A percentile compares a stretch with the other conserved stretches of the same genome.
phyloP scores from a whole-genome alignment of 306 rosid genomes.

The Bauhinia variegata region DNA sequence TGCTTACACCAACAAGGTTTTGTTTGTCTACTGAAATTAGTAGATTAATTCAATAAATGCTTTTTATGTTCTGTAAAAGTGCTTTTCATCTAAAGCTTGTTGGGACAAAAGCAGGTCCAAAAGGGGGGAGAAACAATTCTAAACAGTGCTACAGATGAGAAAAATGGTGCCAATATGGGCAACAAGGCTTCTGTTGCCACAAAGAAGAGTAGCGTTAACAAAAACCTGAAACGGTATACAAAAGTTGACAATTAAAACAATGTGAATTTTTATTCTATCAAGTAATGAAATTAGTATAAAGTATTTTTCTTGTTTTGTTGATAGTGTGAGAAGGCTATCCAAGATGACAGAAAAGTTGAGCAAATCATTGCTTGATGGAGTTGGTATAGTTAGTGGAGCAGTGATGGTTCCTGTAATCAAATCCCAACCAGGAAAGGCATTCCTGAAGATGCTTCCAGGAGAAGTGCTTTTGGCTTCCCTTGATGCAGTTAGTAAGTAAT shows the following conservation, averaged over 20 bases:
- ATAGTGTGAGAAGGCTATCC: slow-evolving; percentile 53
- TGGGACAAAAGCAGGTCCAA: slow-evolving; percentile 58
- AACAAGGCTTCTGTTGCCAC: slow-evolving; percentile 4
- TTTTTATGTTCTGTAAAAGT: too few species aligned
- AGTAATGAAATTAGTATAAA: too few species aligned
- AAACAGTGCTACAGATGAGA: slow-evolving; percentile 39
- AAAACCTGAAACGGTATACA: slow-evolving; percentile 73
- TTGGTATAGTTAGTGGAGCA: slow-evolving; percentile 34
- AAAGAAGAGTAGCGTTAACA: slow-evolving; percentile 54
- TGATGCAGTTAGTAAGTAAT: slow-evolving; percentile 88
- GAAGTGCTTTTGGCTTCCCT: slow-evolving; percentile 87
- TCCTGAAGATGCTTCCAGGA: slow-evolving; percentile 84
- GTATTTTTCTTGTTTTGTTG: neutral
- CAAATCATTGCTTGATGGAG: slow-evolving; percentile 58
- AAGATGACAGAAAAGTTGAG: slow-evolving; percentile 59
- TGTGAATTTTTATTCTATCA: too few species aligned
- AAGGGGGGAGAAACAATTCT: slow-evolving; percentile 89
- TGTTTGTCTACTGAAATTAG: neutral
- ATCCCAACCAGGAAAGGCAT: slow-evolving; percentile 78
- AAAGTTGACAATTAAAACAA: neutral
- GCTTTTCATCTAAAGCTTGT: neutral
- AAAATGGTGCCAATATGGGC: slow-evolving; percentile 36
- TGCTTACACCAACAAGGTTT: slow-evolving; percentile 88
- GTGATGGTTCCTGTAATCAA: slow-evolving; percentile 72
- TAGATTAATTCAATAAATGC: too few species aligned